Evolutionary conservation across 1,139 yeast genomes (phyloP), one percentile per base, ranked within the genome.

Genomic region (Meyerozyma carpophila): DNA sequence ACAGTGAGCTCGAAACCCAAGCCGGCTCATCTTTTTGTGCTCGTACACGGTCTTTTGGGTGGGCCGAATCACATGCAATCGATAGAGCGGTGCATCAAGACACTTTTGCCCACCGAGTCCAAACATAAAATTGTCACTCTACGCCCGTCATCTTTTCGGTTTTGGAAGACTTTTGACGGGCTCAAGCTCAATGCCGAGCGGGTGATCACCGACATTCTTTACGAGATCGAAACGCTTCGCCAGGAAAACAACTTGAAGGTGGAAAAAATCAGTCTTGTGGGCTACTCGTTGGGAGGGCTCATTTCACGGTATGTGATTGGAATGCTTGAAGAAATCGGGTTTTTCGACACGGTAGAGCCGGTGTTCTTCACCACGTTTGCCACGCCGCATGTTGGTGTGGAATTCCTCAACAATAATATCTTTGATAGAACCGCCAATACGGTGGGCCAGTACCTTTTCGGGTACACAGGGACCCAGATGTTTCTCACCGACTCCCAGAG

Each of bases 41-140:
- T 90, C n/a, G 73, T 87, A 31, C 96, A 90, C 62, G 96, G 96
- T 58, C 69, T 91, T 29, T 88, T 95, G 87, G 97, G 97, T 3
- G 81, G 84, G 37, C 85, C 93, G 4, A 73, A 74, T 39, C 95
- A 90, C 59, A 70, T 90, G 77, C 65, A 71, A 36, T 71, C 85
- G 10, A 64, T 87, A 41, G 82, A 79, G 50, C 68, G 73, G 25
- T 68, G 79, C 13, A 57, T 89, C 24, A 67, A 68, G 36, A 68
- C 70, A 29, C 61, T 70, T 4, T 50, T 79, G 3, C 54, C 58
- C 2, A 58, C 52, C 4, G 63, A 61, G 8, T 56, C 66, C 5
- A 53, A 62, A 7, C 79, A 75, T 26, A 68, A 71, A 28, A 66
- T 82, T 2, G 76, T 78, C 18, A 73, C 84, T 1, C 65, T 85